Conservation (phyloP, 495 filamentous ascomycete genomes). For the Hypoxylon crocopeplum region DNA sequence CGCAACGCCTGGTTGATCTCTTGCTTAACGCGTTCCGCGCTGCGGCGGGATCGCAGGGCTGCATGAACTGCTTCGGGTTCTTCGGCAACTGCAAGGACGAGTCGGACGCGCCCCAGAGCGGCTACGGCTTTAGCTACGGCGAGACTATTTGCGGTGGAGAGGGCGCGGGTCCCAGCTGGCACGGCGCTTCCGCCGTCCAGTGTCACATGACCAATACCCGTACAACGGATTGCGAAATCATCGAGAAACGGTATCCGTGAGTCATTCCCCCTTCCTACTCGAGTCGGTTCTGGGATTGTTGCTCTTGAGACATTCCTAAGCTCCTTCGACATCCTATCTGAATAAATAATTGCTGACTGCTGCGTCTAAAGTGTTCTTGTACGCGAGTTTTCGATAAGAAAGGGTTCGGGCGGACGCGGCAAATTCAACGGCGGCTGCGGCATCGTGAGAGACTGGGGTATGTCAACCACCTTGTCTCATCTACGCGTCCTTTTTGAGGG, state of each 20-base stretch:
- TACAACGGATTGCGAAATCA: slow-evolving; percentile 95
- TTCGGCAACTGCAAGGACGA: slow-evolving; percentile 76
- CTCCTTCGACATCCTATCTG: too few relatives aligned
- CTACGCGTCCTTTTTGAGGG: slow-evolving; percentile 72
- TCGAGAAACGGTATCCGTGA: slow-evolving; percentile 93
- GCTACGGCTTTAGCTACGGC: slow-evolving; percentile 93
- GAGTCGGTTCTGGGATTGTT: slow-evolving; percentile 97
- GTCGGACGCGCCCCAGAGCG: slow-evolving; percentile 79
- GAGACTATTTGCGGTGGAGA: slow-evolving; percentile 95
- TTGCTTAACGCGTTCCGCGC: slow-evolving; percentile 90
- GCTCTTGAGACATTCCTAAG: slow-evolving; percentile 90
- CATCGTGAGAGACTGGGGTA: slow-evolving; percentile 89
- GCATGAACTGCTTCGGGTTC: slow-evolving; percentile 88
- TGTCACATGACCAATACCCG: slow-evolving; percentile 98
- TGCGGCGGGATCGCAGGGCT: slow-evolving; percentile 89
- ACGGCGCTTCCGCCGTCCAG: slow-evolving; percentile 89
- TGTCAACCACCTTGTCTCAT: slow-evolving; percentile 87
- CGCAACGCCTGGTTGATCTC: slow-evolving; percentile 91
- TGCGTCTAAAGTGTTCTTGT: slow-evolving; percentile 83
- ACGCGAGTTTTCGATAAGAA: slow-evolving; percentile 78
- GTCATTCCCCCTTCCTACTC: slow-evolving; percentile 95
- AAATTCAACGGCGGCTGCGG: slow-evolving; percentile 85
- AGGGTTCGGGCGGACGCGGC: slow-evolving; percentile 73
- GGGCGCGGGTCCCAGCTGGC: slow-evolving; percentile 87
- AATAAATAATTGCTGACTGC: too few relatives aligned